phyloP scores from a whole-genome alignment of 2,329 filamentous ascomycete species.

The Epichloe bromicola region DNA sequence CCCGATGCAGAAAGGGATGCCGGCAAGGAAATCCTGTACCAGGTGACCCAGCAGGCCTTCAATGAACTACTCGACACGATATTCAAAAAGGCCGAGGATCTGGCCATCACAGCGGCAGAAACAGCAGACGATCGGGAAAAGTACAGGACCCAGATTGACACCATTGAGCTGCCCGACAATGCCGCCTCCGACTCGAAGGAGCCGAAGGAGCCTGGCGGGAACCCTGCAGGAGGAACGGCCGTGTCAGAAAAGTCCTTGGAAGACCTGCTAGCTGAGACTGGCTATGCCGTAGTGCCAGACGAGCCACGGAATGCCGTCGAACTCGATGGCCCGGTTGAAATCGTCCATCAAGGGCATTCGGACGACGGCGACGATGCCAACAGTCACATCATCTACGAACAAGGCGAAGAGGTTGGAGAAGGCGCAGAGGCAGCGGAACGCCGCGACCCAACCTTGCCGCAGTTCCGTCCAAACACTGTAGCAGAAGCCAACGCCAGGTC shows the following conservation, averaged over 20 bases:
- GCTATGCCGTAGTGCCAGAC: conserved; percentile 28
- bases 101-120: conserved; percentile 53
- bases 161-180: conserved; percentile 21
- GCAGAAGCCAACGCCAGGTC: conserved; percentile 10
- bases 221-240: neutral
- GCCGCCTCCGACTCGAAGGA: neutral
- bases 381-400: neutral
- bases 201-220: neutral
- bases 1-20: conserved; percentile 71
- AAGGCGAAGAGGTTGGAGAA: conserved; percentile 11
- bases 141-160: conserved; percentile 35
- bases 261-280: conserved; percentile 29
- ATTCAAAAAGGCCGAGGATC: conserved; percentile 69
- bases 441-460: conserved; percentile 52
- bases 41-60: conserved; percentile 79
- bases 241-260: conserved; percentile 16
- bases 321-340: conserved; percentile 15
- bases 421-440: conserved; percentile 12
- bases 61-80: conserved; percentile 83
- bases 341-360: conserved; percentile 11
- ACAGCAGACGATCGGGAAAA: conserved; percentile 49
- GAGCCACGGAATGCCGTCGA: conserved; percentile 21
- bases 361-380: neutral
- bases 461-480: conserved; percentile 48
- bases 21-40: conserved; percentile 79